Evolutionary conservation across 352 stramenopile species (phyloP).

Genomic region (Salisapilia sapeloensis): DNA sequence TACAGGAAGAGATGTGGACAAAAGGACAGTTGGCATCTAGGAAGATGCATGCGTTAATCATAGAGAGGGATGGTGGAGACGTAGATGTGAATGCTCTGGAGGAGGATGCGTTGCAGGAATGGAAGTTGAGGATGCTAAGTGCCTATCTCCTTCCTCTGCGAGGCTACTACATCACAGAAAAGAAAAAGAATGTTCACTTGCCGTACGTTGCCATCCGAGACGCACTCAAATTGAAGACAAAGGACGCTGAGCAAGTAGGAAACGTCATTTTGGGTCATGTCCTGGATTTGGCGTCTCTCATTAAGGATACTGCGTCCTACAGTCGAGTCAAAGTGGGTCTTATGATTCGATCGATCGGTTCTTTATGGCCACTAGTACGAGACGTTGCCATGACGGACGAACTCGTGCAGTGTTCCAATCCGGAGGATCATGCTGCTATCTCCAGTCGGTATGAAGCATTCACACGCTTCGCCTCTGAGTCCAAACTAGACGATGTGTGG

Average conservation of each 20-base stretch:
- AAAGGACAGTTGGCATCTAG: too few species aligned
- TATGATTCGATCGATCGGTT: conserved; percentile 33
- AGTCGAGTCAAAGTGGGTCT: conserved; percentile 30
- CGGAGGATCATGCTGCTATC: conserved; percentile 4
- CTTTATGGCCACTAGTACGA: conserved; percentile 34
- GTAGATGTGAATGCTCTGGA: conserved; percentile 16
- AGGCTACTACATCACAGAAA: conserved; percentile 27
- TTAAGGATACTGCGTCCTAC: conserved; percentile 7
- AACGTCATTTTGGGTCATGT: conserved; percentile 27
- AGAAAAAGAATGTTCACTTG: conserved; percentile 23
- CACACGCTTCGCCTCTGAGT: conserved; percentile 6
- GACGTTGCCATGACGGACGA: conserved; percentile 37
- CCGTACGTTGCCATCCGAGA: conserved; percentile 37
- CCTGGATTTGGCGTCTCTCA: conserved; percentile 10
- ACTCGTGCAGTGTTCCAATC: conserved; percentile 9
- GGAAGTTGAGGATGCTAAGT: conserved; percentile 38
- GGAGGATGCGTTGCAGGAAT: conserved; percentile 15
- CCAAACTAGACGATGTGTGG: conserved; percentile 27
- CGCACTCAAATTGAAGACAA: conserved; percentile 37
- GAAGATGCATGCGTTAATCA: too few species aligned
- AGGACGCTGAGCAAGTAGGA: conserved; percentile 46
- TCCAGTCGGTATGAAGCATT: conserved; percentile 21
- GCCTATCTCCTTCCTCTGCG: conserved; percentile 35
- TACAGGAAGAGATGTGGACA: too few species aligned
- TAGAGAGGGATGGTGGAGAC: background rate